phyloP scores from a whole-genome alignment of 1,284 basidiomycete genomes.

The Ceratobasidium papillatum region DNA sequence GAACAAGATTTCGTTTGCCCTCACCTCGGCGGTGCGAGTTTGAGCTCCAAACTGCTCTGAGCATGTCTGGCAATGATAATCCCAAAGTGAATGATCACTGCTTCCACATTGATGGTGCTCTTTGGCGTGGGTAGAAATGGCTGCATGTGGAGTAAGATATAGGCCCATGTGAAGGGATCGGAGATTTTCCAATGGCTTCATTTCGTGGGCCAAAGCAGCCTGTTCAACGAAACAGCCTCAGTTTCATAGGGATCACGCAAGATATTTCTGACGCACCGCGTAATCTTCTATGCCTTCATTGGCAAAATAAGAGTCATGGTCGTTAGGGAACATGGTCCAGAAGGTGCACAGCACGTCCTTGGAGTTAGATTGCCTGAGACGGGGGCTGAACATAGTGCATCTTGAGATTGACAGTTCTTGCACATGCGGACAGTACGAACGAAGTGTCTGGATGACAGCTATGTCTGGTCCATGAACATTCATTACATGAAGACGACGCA shows the following conservation, averaged over 20 bases:
- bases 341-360: not conserved
- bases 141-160: constrained; percentile 28
- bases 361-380: not conserved
- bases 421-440: constrained; percentile 11
- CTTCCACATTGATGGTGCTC: not conserved
- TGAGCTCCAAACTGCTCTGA: not conserved
- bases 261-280: not conserved
- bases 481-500: constrained; percentile 18
- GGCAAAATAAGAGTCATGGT: constrained; percentile 37
- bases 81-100: not conserved
- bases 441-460: constrained; percentile 12
- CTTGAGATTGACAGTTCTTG: constrained; percentile 28
- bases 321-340: constrained; percentile 20
- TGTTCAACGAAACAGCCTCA: not conserved
- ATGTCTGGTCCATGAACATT: constrained; percentile 36
- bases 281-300: constrained; percentile 30
- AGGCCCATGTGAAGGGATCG: constrained; percentile 11
- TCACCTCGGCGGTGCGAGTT: not conserved
- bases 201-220: constrained; percentile 1
- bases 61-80: not conserved
- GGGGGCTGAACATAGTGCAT: constrained; percentile 29
- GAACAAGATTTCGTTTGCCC: constrained; percentile 3
- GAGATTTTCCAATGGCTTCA: not conserved
- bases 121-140: not conserved
- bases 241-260: not conserved